phyloP scores from a whole-genome alignment of 371 early-diverging fungal species.

The Coemansia sp. region DNA sequence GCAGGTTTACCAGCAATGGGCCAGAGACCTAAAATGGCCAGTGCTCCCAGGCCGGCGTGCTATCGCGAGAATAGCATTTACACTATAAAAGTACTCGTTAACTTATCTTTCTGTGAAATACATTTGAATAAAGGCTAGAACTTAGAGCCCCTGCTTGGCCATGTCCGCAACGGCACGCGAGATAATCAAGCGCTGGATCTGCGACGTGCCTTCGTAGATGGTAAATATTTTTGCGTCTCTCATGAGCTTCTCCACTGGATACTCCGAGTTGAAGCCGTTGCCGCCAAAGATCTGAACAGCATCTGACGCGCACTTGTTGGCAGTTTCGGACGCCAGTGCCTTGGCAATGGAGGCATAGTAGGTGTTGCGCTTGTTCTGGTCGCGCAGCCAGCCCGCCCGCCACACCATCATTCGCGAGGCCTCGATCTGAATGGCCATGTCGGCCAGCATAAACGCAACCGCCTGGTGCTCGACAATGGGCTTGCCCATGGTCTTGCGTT shows the following conservation, averaged over 20 bases:
- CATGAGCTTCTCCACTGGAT: conserved; percentile 89
- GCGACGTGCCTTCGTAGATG: conserved; percentile 96
- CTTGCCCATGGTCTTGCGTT: conserved; percentile 96
- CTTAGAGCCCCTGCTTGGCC: conserved; percentile 25
- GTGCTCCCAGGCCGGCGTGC: too few relatives aligned
- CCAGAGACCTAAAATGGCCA: background rate
- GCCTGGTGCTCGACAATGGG: conserved; percentile 91
- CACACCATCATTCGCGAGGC: conserved; percentile 87
- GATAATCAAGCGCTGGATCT: conserved; percentile 93
- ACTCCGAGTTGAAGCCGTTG: conserved; percentile 89
- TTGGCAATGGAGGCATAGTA: conserved; percentile 96
- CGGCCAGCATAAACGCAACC: conserved; percentile 94
- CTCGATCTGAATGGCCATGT: conserved; percentile 93
- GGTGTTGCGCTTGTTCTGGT: conserved; percentile 85
- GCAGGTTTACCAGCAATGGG: background rate
- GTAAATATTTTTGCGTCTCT: conserved; percentile 93
- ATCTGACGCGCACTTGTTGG: conserved; percentile 93
- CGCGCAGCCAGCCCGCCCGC: conserved; percentile 82
- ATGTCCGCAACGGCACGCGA: conserved; percentile 70
- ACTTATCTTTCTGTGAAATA: background rate
- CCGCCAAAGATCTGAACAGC: conserved; percentile 98
- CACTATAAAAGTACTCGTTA: background rate
- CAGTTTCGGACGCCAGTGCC: conserved; percentile 90
- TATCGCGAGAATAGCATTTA: too few relatives aligned
- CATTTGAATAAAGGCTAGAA: background rate